phyloP scores from a whole-genome alignment of 1,284 basidiomycete genomes.

The Ceratobasidium sp. region DNA sequence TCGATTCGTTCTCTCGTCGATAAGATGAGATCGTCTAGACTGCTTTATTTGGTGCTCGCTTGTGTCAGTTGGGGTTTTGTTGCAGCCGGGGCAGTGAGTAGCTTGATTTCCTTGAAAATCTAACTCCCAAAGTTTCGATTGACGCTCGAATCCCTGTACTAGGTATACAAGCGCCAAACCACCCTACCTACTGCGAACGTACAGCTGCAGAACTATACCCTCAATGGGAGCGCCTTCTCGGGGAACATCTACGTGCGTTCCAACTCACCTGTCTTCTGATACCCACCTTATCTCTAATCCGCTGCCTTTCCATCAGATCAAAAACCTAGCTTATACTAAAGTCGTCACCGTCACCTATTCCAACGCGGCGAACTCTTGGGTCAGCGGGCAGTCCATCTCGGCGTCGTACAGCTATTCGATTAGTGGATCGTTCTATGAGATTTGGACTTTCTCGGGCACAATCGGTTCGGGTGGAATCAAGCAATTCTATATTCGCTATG shows the following conservation, averaged over 20 bases:
- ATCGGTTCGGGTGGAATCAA: constrained; percentile 44
- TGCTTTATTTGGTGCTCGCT: constrained; percentile 33
- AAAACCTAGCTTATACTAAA: constrained; percentile 34
- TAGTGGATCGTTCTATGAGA: constrained; percentile 39
- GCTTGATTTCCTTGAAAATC: constrained; percentile 1
- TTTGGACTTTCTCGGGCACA: constrained; percentile 39
- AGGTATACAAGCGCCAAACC: constrained; percentile 37
- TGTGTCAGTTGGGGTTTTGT: constrained; percentile 36
- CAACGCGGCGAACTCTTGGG: constrained; percentile 43
- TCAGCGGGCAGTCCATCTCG: constrained; percentile 42
- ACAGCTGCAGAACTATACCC: constrained; percentile 37
- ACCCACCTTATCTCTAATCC: neutral
- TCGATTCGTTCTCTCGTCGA: neutral
- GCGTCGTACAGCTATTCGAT: constrained; percentile 35
- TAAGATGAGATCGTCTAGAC: constrained; percentile 28
- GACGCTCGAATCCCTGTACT: neutral
- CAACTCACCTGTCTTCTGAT: neutral
- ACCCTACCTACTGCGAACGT: constrained; percentile 35
- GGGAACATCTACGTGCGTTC: constrained; percentile 37
- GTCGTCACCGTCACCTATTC: constrained; percentile 42
- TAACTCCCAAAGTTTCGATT: neutral
- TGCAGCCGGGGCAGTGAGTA: constrained; percentile 28
- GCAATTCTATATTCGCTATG: constrained; percentile 43
- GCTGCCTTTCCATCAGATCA: constrained; percentile 16
- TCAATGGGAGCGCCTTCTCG: constrained; percentile 33